A percentile compares a stretch with the other conserved stretches of the same genome.
These are phyloP conservation scores for Ogataea ramenticola DNA, from an alignment of 805 yeast genomes.

Conservation along the genomic window DNA sequence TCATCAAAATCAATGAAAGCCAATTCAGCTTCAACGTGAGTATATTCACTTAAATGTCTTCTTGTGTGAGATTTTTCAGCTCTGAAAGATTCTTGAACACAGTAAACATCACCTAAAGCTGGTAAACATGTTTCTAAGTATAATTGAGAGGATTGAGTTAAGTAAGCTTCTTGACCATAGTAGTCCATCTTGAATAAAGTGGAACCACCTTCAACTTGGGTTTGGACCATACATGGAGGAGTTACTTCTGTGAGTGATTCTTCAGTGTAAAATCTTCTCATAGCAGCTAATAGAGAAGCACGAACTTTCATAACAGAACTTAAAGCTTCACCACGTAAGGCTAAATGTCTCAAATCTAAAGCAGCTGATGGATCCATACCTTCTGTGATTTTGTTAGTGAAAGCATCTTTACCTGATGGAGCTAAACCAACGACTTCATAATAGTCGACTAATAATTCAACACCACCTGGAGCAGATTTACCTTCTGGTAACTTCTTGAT, in stretches of 20 bases:
- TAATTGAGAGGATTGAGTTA: constrained; percentile 95
- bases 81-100: constrained; percentile 97
- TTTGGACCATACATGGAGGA: constrained; percentile 99
- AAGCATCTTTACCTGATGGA: constrained; percentile 92
- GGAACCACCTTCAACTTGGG: constrained; percentile 99
- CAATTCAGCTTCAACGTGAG: constrained; percentile 94
- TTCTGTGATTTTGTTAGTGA: constrained; percentile 91
- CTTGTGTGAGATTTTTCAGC: constrained; percentile 99
- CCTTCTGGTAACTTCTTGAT: constrained; percentile 88
- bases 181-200: constrained; percentile 89
- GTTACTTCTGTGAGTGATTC: constrained; percentile 84
- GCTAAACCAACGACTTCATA: constrained; percentile 88
- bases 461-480: constrained; percentile 95
- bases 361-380: constrained; percentile 88
- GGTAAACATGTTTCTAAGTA: constrained; percentile 96
- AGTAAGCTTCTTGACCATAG: constrained; percentile 93
- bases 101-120: constrained; percentile 92
- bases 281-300: constrained; percentile 63
- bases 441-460: constrained; percentile 86
- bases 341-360: constrained; percentile 90
- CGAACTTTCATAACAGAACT: constrained; percentile 93
- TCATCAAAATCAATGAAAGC: constrained; percentile 86
- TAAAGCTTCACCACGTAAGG: constrained; percentile 94
- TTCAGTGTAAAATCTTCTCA: constrained; percentile 72
- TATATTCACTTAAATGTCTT: constrained; percentile 94